These are phyloP conservation scores for Petrea volubilis DNA, from an alignment of 257 asterid genomes.

Conservation along the genomic window DNA sequence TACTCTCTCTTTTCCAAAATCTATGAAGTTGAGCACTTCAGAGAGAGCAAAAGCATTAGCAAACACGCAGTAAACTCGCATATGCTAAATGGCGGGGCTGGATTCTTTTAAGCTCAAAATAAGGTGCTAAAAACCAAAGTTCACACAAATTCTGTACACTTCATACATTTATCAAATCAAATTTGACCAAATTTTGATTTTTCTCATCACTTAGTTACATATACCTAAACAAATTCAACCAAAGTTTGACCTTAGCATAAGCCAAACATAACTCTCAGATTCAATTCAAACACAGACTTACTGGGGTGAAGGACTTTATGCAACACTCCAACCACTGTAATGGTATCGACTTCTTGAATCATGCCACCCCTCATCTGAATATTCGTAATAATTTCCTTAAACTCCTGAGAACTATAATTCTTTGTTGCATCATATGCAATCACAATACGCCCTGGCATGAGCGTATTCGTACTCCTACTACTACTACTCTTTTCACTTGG, in stretches of 20 bases:
- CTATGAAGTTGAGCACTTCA: too few relatives aligned
- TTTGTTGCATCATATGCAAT: constrained; percentile 67
- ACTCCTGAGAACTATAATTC: constrained; percentile 34
- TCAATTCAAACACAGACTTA: constrained; percentile 28
- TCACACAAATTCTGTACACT: not conserved
- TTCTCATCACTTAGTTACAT: not conserved
- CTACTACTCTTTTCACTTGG: constrained; percentile 32
- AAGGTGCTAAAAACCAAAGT: not conserved
- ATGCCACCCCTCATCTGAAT: constrained; percentile 43
- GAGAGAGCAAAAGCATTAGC: not conserved
- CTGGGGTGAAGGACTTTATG: constrained; percentile 67
- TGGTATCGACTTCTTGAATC: constrained; percentile 56
- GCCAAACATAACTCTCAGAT: not conserved
- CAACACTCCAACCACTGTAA: constrained; percentile 62
- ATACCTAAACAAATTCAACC: not conserved
- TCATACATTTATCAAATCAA: not conserved
- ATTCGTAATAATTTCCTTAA: constrained; percentile 32
- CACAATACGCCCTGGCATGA: constrained; percentile 52
- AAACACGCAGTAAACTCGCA: not conserved
- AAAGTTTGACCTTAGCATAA: not conserved
- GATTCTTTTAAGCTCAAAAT: too few relatives aligned
- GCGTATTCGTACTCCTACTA: constrained; percentile 22
- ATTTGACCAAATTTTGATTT: not conserved
- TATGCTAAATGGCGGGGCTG: too few relatives aligned
- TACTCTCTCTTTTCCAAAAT: too few relatives aligned